Base-by-base conservation (phyloP, 306 rosid species). In the Ormosia emarginata region DNA sequence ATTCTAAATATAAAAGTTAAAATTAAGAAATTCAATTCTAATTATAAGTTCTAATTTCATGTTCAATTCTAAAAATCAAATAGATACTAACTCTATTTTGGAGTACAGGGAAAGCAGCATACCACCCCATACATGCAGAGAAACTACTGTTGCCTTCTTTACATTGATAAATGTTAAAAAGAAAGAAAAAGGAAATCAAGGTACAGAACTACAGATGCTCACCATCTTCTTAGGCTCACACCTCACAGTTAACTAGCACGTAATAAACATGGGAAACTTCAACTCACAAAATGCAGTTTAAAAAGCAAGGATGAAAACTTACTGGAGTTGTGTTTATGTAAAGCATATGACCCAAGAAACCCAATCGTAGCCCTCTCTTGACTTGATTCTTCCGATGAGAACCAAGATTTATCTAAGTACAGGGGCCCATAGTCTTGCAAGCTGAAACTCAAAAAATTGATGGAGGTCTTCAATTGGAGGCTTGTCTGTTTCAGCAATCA, bases 371-470 rank as follows among this genome's bases (percentile, higher is more conserved):
- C 87, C 94, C 91, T 55, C 87, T 80, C 78, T 74, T 89, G 88
- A 86, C 75, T 73, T 88, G 90, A 17, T 87, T 91, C 86, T 86
- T 91, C 88, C 95, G 56, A 57, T 78, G 94, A 53, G 98, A 90
- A 67, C 98, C 98, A 61, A 89, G 97, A 17, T 90, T 89, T 73
- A 89, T 91, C 58, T 92, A 79, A 85, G 89, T 40, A 87, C 88
- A 53, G 98, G 98, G 0, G 97, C 97, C 98, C 98, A 92, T 58
- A 81, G 94, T 86, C 92, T 89, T 15, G 97, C 95, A 39, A 94
- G 93, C 85, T 94, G 97, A 86, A 94, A 92, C 87, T 90, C 98
- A 65, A 90, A 86, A 90, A 94, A 92, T 77, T 94, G 95, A 81
- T 89, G 93, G 43, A 94, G 98, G 82, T 90, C 94, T 82, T 87